Evolutionary conservation across 2,329 filamentous ascomycete species (phyloP), one percentile per base, ranked within the genome.

Genomic region (Lasiodiplodia sp.): DNA sequence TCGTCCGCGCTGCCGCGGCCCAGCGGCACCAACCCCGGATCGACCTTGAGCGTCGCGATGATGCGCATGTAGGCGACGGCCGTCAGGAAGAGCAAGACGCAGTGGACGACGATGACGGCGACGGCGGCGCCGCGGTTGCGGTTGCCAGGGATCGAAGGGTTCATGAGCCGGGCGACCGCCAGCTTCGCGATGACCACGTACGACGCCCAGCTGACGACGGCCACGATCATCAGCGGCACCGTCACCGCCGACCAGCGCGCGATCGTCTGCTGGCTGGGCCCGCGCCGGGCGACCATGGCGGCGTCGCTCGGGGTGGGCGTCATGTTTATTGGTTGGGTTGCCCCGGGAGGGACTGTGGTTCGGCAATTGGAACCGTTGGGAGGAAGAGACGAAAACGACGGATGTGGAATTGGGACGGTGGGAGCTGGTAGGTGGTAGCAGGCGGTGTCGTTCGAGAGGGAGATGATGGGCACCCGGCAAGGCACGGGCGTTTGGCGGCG

Each of bases 1-100:
- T 55, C 56, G 14, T 44, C 57, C n/a, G 70, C 70, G 25, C 76
- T 71, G 1, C 34, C 51, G 16, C 38, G 23, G 14, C 58, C 58
- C 11, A 69, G n/a, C 0, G 92, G 90, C 0, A 94, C 85, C 66
- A 93, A 87, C 4, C 93, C 94, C 0, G 94, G 91, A 72, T 94
- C 87, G 72, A 84, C 84, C 69, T 88, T 86, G 63, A 96, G 89
- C 40, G 87, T 86, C 71, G 89, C 81, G 52, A 94, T 79, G 11
- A 94, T 86, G 71, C 94, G 91, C 23, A 91, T 75, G 79, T 96
- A 97, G 23, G 90, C 86, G 38, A 83, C 74, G 28, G 90, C 76
- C 75, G 93, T 87, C 37, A 91, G 83, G 18, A 92, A 72, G 55
- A 97, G 83, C 66, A 96, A 84, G 66, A 94, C 65, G 75, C 91